Evolutionary conservation across 108 stramenopile genomes (phyloP), one percentile per base, ranked within the genome.

Genomic region (Fragilaria crotonensis): DNA sequence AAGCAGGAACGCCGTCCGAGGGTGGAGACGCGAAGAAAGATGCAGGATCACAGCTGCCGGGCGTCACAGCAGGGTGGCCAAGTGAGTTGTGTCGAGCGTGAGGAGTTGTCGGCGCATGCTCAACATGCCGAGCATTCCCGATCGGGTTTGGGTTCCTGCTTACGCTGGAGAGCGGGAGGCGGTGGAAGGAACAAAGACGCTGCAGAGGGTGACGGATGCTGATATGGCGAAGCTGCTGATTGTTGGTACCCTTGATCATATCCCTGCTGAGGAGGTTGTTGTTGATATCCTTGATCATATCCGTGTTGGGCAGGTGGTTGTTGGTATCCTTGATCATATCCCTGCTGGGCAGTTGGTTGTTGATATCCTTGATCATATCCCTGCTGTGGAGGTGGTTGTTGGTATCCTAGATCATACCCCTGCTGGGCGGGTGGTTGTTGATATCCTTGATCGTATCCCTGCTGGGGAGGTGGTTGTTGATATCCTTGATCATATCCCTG

Each of bases 381-480:
- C 53, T 51, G 30, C 56, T 54, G 30, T n/a, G 66, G 72, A 19
- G 66, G 72, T 25, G 66, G 72, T 30, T 61, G 72, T 66, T 67
- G n/a, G n/a, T n/a, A n/a, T n/a, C n/a, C n/a, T n/a, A n/a, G n/a
- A n/a, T n/a, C n/a, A n/a, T n/a, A n/a, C n/a, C n/a, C n/a, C n/a
- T n/a, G n/a, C n/a, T n/a, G n/a, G n/a, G n/a, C n/a, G n/a, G n/a
- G n/a, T n/a, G n/a, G 71, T 30, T 32, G 54, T 54, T 46, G 66
- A 44, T 14, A 32, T 31, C 31, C 29, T 29, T 60, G 66, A 46
- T 57, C 23, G 53, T 67, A 4, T 67, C 59, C 3, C 53, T 51
- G 30, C 56, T 73, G 66, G 22, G 66, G 72, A 19, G 66, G 72
- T 25, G 66, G 72, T 30, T 61, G 72, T 66, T 67, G n/a, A n/a